Conservation (phyloP, 495 filamentous ascomycete genomes). For the Lentithecium fluviatile region DNA sequence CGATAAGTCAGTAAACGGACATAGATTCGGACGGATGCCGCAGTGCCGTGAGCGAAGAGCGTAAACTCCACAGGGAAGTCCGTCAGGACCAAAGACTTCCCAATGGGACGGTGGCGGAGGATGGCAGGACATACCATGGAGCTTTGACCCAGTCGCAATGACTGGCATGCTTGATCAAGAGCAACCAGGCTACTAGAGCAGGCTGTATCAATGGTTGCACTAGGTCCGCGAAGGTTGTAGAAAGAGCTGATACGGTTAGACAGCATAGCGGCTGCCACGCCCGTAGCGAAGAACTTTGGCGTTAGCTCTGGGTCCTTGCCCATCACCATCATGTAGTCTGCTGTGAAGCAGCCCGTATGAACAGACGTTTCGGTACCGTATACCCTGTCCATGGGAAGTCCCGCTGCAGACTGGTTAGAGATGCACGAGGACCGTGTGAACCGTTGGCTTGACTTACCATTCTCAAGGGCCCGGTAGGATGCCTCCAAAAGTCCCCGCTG, state of each 20-base stretch:
- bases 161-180: constrained; percentile 25
- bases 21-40: too few relatives aligned
- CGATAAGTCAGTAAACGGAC: too few relatives aligned
- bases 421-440: not conserved
- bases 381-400: constrained; percentile 13
- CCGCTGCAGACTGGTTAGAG: constrained; percentile 6
- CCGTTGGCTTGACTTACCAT: constrained; percentile 2
- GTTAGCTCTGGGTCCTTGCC: constrained; percentile 33
- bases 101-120: too few relatives aligned
- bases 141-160: constrained; percentile 2
- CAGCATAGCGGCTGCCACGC: not conserved
- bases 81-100: too few relatives aligned
- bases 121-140: not conserved
- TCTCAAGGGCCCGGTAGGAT: constrained; percentile 21
- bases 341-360: constrained; percentile 7
- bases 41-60: too few relatives aligned
- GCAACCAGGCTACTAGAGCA: constrained; percentile 26
- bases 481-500: constrained; percentile 21
- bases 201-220: constrained; percentile 23
- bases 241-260: constrained; percentile 26
- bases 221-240: constrained; percentile 19
- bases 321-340: not conserved
- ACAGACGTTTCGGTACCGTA: not conserved
- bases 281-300: constrained; percentile 12
- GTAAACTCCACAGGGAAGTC: too few relatives aligned